Evolutionary conservation across 2,329 filamentous ascomycete species (phyloP), one percentile per base, ranked within the genome.

Genomic region (Botrytis galanthina): DNA sequence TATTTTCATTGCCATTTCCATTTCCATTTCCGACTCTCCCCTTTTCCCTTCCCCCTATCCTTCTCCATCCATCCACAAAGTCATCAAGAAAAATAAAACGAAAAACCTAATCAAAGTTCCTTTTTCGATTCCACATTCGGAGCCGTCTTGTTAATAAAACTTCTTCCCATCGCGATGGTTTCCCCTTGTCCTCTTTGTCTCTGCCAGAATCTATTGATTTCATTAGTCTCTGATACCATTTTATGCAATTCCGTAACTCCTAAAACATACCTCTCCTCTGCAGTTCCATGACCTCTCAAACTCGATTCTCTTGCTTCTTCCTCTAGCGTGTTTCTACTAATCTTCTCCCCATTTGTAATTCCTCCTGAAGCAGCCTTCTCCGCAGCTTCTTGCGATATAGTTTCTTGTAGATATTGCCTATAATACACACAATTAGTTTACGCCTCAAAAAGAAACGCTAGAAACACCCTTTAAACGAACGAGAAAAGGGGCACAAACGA

Each of bases 241-340:
- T 18, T 2, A 29, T 39, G 20, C 20, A 7, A 59, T 60, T 59
- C 9, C 3, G 2, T 20, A 3, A 44, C 22, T n/a, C 29, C 48
- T 10, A 14, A 61, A 51, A 62, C 67, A 70, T 71, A 91, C 74
- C 87, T 89, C 70, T 89, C 84, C 75, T 89, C 87, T 1, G 87
- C 84, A 5, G 84, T 84, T 54, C 85, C 85, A 62, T 86, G 84
- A 4, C 86, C 86, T 16, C 80, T 81, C 16, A 85, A 82, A 1
- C 87, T 88, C n/a, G 85, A 81, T 72, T 83, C 80, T 37, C 87
- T 84, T 2, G 87, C 87, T 75, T 89, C 88, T 70, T 89, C 92
- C 80, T 94, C 92, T 1, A 94, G 83, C 9, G 85, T 86, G 75
- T 84, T 86, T 44, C 89, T 84, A 4, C 89, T 93, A 74, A 93